phyloP scores from a whole-genome alignment of 768 basidiomycete species.

The Suillus hirtellus region DNA sequence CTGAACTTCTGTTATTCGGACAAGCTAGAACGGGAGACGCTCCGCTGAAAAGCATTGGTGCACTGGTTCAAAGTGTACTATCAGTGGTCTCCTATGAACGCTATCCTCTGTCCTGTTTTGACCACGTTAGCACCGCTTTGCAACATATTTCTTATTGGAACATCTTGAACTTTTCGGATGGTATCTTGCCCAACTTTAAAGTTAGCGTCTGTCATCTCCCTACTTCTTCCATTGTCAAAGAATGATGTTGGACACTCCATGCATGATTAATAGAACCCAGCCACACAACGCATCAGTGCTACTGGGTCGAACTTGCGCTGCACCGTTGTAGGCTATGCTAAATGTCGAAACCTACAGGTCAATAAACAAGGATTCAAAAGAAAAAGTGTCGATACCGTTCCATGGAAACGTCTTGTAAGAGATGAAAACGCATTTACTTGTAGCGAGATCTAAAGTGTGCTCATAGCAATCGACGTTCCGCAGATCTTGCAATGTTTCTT shows the following conservation, averaged over 20 bases:
- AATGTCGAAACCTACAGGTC: conserved; percentile 16
- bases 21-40: conserved; percentile 43
- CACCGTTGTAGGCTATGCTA: conserved; percentile 40
- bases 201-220: conserved; percentile 22
- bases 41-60: conserved; percentile 38
- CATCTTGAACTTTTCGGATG: conserved; percentile 48
- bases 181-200: conserved; percentile 43
- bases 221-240: conserved; percentile 25
- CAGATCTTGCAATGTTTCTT: not conserved
- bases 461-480: not conserved
- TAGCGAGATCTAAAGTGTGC: not conserved
- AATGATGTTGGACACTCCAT: conserved; percentile 38
- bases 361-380: too few relatives aligned
- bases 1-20: conserved; percentile 37
- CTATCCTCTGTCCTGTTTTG: conserved; percentile 45
- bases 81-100: conserved; percentile 45
- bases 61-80: conserved; percentile 36
- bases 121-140: conserved; percentile 49
- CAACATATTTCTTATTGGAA: conserved; percentile 50
- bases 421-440: too few relatives aligned
- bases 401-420: not conserved
- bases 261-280: conserved; percentile 40
- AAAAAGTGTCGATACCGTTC: conserved; percentile 21
- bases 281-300: conserved; percentile 40
- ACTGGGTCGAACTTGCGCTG: conserved; percentile 37